A percentile compares a stretch with the other conserved stretches of the same genome.
phyloP scores from a whole-genome alignment of 495 filamentous ascomycete genomes.

The Copromyces sp. region DNA sequence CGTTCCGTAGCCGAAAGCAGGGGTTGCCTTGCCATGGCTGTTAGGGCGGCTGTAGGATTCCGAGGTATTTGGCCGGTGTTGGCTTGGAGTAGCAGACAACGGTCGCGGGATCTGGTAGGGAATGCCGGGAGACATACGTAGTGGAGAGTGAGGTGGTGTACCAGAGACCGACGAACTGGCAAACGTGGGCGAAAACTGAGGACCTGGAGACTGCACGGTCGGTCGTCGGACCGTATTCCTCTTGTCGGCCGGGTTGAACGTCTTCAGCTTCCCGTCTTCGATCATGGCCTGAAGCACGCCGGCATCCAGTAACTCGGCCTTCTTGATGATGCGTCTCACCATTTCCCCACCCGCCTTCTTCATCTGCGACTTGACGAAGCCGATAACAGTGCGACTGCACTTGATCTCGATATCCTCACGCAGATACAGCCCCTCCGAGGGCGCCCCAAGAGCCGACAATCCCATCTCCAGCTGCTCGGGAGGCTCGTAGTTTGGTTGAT shows the following conservation, averaged over 20 bases:
- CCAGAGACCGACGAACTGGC: constrained; percentile 11
- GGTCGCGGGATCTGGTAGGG: constrained; percentile 35
- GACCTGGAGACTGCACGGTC: constrained; percentile 24
- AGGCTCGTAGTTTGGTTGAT: constrained; percentile 50
- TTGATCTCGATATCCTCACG: constrained; percentile 65
- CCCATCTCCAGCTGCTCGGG: constrained; percentile 49
- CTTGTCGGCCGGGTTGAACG: constrained; percentile 35
- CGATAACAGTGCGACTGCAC: constrained; percentile 56
- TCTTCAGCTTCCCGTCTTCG: constrained; percentile 39
- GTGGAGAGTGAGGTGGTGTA: constrained; percentile 14
- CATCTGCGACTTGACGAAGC: constrained; percentile 60
- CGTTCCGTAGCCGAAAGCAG: constrained; percentile 6
- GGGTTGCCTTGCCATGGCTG: background rate
- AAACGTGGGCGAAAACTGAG: constrained; percentile 8
- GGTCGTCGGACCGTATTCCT: constrained; percentile 20
- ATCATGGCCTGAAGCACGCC: constrained; percentile 41
- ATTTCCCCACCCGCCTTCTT: constrained; percentile 56
- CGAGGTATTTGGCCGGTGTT: constrained; percentile 1
- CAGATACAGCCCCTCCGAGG: constrained; percentile 59
- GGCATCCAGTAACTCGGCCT: constrained; percentile 44
- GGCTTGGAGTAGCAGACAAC: constrained; percentile 15
- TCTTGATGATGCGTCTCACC: constrained; percentile 57
- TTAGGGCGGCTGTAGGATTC: background rate
- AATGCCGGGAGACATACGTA: constrained; percentile 24
- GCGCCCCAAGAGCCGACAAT: constrained; percentile 35